A percentile compares a stretch with the other conserved stretches of the same genome.
phyloP scores from a whole-genome alignment of 805 yeast species.

The Danielia oregonensis region DNA sequence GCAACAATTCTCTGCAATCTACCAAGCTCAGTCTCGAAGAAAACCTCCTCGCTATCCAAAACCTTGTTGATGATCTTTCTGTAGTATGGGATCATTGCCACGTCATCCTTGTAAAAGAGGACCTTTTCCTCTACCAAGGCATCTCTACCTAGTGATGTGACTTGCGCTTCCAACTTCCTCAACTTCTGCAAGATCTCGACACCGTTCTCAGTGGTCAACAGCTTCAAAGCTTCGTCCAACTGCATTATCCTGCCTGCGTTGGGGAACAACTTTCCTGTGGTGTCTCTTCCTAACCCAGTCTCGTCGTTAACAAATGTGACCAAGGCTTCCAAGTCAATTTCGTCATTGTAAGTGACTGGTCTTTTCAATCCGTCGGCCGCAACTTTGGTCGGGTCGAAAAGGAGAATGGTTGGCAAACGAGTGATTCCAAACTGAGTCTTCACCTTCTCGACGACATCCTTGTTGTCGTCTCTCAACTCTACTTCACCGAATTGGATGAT shows the following conservation, averaged over 20 bases:
- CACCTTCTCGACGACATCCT: slow-evolving; percentile 12
- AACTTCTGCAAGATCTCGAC: slow-evolving; percentile 9
- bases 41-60: slow-evolving; percentile 41
- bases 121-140: slow-evolving; percentile 10
- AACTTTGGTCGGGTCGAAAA: slow-evolving; percentile 30
- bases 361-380: slow-evolving; percentile 21
- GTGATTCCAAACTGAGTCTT: slow-evolving; percentile 33
- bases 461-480: slow-evolving; percentile 9
- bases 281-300: slow-evolving; percentile 25
- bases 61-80: slow-evolving; percentile 43
- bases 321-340: slow-evolving; percentile 17
- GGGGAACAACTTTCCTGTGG: slow-evolving; percentile 28
- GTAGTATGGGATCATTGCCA: slow-evolving; percentile 41
- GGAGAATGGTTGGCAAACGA: slow-evolving; percentile 54
- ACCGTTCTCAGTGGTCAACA: slow-evolving; percentile 1
- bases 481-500: slow-evolving; percentile 40
- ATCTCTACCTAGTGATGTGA: slow-evolving; percentile 7
- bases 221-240: slow-evolving; percentile 15
- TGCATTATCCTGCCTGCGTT: slow-evolving; percentile 29
- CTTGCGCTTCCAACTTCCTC: slow-evolving; percentile 9
- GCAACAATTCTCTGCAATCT: slow-evolving; percentile 44
- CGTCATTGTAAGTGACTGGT: slow-evolving; percentile 27
- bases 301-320: slow-evolving; percentile 26
- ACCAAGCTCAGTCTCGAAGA: slow-evolving; percentile 41
- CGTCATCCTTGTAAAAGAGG: slow-evolving; percentile 16